Evolutionary conservation across 805 yeast genomes (phyloP), one percentile per base, ranked within the genome.

Genomic region (Teunomyces cretensis): DNA sequence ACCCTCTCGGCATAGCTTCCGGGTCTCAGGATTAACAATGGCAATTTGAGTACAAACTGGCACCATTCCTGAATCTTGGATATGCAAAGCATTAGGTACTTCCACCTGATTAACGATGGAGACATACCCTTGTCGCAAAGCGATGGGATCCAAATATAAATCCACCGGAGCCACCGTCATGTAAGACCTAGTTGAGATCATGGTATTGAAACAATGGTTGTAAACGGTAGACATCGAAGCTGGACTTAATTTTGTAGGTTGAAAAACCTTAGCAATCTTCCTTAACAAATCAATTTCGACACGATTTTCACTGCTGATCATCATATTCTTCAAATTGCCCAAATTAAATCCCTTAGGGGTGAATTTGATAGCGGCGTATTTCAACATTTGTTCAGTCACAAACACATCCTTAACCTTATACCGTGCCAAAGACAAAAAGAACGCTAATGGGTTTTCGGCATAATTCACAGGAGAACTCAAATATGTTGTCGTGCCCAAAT

Each of bases 51-150:
- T 88, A 60, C 96, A 88, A 7, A 90, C 91, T 0, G 97, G 95
- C 0, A 91, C 97, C 75, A 92, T 86, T 9, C 99, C 99, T 0
- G 96, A 88, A 58, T 94, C 99, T 58, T 90, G 96, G 7, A 94
- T 67, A 45, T 83, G 84, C 42, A 94, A 68, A 0, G 90, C 88
- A 52, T 78, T 75, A 3, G 87, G 83, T 19, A 75, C 75, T 50
- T 81, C 86, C 3, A 78, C 78, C 9, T 89, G 92, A 53, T 87
- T 85, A 5, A 89, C 91, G 19, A 87, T 76, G 15, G 86, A 81
- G 2, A 94, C 77, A 43, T 84, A 80, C 2, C 99, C 99, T 50
- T 89, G 92, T n/a, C 97, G 76, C 46, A 94, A 72, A 0, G 96
- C 92, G 39, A 85, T 73, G 0, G 96, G 90, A 58, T 94, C 98